Evolutionary conservation across 2,329 filamentous ascomycete genomes (phyloP).

Genomic region (Ceratocystis harringtonii): DNA sequence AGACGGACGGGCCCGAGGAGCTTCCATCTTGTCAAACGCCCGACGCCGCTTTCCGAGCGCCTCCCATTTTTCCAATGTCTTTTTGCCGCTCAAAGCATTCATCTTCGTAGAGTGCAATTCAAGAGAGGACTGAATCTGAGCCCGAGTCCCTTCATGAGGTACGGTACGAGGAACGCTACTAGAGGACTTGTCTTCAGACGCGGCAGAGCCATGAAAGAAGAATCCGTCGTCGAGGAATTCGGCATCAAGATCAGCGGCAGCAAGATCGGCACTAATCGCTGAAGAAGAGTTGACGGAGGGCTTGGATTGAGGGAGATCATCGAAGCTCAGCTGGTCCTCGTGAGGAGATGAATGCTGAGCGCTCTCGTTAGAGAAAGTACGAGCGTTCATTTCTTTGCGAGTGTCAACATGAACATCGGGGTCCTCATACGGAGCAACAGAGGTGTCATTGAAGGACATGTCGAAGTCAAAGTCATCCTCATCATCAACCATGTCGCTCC

Average conservation of each 20-base stretch:
- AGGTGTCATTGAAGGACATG: conserved; percentile 11
- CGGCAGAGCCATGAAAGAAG: conserved; percentile 48
- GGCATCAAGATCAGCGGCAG: conserved; percentile 41
- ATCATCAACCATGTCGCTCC: conserved; percentile 97
- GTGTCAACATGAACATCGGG: conserved; percentile 27
- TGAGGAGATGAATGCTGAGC: conserved; percentile 24
- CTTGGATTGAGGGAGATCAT: conserved; percentile 23
- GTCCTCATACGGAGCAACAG: conserved; percentile 11
- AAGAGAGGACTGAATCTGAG: background rate
- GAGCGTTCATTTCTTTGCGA: conserved; percentile 53
- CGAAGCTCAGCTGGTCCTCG: conserved; percentile 17
- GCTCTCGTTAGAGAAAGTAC: conserved; percentile 68
- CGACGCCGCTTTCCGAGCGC: conserved; percentile 73
- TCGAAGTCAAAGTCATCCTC: conserved; percentile 46
- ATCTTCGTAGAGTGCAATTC: background rate
- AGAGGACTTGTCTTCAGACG: background rate
- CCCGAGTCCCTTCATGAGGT: conserved; percentile 24
- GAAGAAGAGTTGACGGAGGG: conserved; percentile 6
- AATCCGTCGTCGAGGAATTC: conserved; percentile 55
- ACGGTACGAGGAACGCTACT: background rate
- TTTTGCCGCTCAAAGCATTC: conserved; percentile 18
- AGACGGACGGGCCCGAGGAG: background rate
- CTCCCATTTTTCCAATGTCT: conserved; percentile 67
- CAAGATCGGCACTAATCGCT: conserved; percentile 20
- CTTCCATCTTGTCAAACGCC: conserved; percentile 28